Evolutionary conservation across 2,329 filamentous ascomycete genomes (phyloP).

Genomic region (Colletotrichum theobromicola): DNA sequence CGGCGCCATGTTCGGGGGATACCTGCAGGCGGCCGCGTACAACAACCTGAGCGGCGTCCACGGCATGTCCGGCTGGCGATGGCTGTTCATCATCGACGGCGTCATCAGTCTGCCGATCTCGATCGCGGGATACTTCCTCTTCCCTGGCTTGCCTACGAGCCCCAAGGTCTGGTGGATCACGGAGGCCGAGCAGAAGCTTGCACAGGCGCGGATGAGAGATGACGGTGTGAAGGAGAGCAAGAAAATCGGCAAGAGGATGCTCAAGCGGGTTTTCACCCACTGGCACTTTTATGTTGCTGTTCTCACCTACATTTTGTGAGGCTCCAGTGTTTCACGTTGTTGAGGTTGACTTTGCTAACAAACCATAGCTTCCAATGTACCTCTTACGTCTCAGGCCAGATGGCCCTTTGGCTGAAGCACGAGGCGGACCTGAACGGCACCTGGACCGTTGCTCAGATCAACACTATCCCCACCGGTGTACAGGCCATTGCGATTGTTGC

Average conservation of each 20-base stretch:
- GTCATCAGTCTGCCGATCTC: constrained; percentile 56
- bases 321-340: too few species aligned
- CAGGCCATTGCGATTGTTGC: constrained; percentile 27
- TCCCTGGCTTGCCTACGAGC: constrained; percentile 38
- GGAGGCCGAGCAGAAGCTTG: constrained; percentile 34
- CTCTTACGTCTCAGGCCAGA: constrained; percentile 23
- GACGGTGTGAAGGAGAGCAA: constrained; percentile 20
- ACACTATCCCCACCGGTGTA: constrained; percentile 19
- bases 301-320: constrained; percentile 25
- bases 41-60: constrained; percentile 49
- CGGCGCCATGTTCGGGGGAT: constrained; percentile 54
- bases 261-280: constrained; percentile 29
- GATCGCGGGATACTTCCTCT: constrained; percentile 50
- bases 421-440: constrained; percentile 19
- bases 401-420: constrained; percentile 24
- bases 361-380: constrained; percentile 17
- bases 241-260: constrained; percentile 28
- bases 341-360: not conserved
- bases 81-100: constrained; percentile 59
- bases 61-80: constrained; percentile 50
- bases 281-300: constrained; percentile 32
- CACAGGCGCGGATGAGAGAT: constrained; percentile 30
- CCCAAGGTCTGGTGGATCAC: constrained; percentile 36
- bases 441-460: constrained; percentile 20
- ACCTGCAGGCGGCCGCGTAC: constrained; percentile 55